These are phyloP conservation scores for Silene vulgaris DNA, from an alignment of 179 eudicot species.

Conservation along the genomic window DNA sequence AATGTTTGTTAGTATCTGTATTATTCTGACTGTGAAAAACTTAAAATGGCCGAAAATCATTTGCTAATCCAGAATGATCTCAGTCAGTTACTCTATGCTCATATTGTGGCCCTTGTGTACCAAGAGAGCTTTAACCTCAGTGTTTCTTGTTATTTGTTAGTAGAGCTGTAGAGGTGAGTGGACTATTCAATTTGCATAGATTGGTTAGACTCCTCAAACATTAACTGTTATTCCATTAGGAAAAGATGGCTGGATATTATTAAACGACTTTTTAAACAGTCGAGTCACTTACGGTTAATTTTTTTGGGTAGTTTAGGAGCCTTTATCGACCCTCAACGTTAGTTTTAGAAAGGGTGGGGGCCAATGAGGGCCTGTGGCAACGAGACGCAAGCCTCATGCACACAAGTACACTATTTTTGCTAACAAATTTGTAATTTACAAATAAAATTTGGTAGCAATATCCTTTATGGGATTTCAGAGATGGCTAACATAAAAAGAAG, in stretches of 20 bases:
- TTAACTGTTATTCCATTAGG: neutral
- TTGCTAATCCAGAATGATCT: neutral
- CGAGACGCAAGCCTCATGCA: too few relatives aligned
- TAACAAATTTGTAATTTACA: too few relatives aligned
- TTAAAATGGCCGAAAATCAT: neutral
- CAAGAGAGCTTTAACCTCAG: neutral
- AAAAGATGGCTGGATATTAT: neutral
- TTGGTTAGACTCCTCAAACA: neutral
- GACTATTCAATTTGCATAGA: neutral
- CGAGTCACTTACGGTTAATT: neutral
- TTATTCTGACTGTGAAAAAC: neutral
- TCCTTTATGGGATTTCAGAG: too few relatives aligned
- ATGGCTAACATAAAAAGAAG: too few relatives aligned
- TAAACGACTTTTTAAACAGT: neutral
- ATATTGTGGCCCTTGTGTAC: neutral
- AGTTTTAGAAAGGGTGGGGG: too few relatives aligned
- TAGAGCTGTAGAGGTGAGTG: too few relatives aligned
- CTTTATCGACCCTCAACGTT: neutral
- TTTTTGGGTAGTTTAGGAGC: neutral
- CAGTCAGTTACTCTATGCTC: neutral
- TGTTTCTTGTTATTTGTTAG: neutral
- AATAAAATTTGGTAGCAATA: too few relatives aligned
- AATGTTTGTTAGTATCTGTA: neutral
- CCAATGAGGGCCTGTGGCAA: too few relatives aligned
- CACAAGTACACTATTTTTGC: too few relatives aligned